Evolutionary conservation across 768 basidiomycete genomes (phyloP).

Genomic region (Ramaria rubella): DNA sequence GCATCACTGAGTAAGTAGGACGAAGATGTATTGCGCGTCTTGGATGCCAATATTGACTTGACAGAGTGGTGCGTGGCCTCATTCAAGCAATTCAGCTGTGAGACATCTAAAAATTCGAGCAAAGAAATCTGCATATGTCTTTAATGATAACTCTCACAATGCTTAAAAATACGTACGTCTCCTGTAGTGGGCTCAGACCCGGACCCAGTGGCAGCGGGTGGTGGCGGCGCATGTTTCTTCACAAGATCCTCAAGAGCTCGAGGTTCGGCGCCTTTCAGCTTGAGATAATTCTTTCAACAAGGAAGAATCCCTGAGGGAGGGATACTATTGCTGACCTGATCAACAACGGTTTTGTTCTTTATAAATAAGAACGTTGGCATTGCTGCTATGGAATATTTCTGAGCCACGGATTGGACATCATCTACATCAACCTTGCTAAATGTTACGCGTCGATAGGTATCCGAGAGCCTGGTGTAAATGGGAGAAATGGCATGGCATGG

Average conservation of each 20-base stretch:
- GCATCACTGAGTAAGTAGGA: slow-evolving; percentile 59
- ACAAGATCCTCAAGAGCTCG: not conserved
- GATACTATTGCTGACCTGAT: slow-evolving; percentile 13
- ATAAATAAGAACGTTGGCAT: slow-evolving; percentile 23
- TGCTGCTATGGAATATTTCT: slow-evolving; percentile 7
- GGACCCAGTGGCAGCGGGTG: not conserved
- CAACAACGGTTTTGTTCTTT: slow-evolving; percentile 19
- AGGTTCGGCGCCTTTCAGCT: slow-evolving; percentile 4
- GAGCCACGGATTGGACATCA: slow-evolving; percentile 15
- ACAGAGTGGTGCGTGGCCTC: slow-evolving; percentile 48
- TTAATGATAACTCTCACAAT: not conserved
- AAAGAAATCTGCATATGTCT: slow-evolving; percentile 39
- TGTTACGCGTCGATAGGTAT: slow-evolving; percentile 6
- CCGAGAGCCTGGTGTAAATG: not conserved
- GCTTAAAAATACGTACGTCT: not conserved
- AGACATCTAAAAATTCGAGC: slow-evolving; percentile 49
- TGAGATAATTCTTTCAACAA: not conserved
- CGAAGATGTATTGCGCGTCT: slow-evolving; percentile 36
- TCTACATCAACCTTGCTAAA: slow-evolving; percentile 11
- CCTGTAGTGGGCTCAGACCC: not conserved
- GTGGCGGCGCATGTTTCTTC: slow-evolving; percentile 3
- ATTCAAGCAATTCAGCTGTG: slow-evolving; percentile 66
- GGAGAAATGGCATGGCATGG: slow-evolving; percentile 9
- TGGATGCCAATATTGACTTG: slow-evolving; percentile 41
- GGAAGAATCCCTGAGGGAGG: not conserved